Evolutionary conservation across 1,284 basidiomycete species (phyloP), one percentile per base, ranked within the genome.

Genomic region (Takashimella tepidaria): DNA sequence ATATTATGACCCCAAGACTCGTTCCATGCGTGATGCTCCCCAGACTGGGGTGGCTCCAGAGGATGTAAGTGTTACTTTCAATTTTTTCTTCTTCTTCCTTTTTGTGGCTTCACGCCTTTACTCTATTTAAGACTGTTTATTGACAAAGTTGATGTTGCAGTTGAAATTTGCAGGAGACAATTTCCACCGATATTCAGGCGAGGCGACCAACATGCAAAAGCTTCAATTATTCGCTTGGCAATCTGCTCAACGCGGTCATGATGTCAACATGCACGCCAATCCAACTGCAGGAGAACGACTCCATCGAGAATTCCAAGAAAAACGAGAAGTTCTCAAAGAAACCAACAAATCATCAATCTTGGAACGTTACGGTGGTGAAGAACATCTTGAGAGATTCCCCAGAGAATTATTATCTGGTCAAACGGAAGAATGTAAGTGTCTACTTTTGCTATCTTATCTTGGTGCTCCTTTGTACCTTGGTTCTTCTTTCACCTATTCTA

Each of bases 1-100:
- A 11, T 96, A 98, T 79, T 99, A 99, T 72, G 96, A 99, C 70
- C 96, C 96, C 47, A 99, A 99, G 80, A 98, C 96, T 23, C 86
- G 96, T 62, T 96, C 95, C 3, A 99, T 99, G 96, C 88, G 96
- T 74, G 95, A 98, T 69, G 93, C 95, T 40, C 95, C 96, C 0
- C 66, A 86, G 13, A 84, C 83, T 63, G 83, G 85, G 61, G 78
- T 90, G 27, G 78, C 84, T 2, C 79, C 89, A 11, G 92, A 97
- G 75, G 95, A 98, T 70, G 88, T 91, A 68, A 56, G 85, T 66
- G 21, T 4, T n/a, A 47, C 31, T 37, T 16, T 37, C 31, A 8
- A 37, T 51, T 50, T 12, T 19, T 47, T 23, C 19, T 45, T 25
- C 20, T 24, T 51, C 55, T 46, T 26, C 53, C n/a, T n/a, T n/a